Conservation (phyloP, 2,329 filamentous ascomycete species). For the Aspergillus terreus region DNA sequence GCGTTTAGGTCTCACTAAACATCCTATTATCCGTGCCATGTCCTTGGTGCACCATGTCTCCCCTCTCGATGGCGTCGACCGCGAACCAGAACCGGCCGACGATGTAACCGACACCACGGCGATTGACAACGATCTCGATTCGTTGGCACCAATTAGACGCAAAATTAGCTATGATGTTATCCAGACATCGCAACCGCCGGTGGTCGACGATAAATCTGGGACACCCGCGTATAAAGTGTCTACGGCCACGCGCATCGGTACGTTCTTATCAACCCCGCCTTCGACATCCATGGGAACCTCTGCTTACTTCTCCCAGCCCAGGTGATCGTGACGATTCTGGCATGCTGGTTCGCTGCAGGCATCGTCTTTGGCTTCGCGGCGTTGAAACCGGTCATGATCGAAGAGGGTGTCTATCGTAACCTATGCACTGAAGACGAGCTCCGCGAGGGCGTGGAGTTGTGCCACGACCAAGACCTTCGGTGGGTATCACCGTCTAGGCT, state of each 20-base stretch:
- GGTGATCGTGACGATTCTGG: constrained; percentile 62
- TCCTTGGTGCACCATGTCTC: constrained; percentile 52
- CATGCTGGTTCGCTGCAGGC: constrained; percentile 73
- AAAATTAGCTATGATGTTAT: constrained; percentile 43
- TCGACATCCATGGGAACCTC: constrained; percentile 42
- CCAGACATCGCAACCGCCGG: constrained; percentile 30
- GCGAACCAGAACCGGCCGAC: constrained; percentile 29
- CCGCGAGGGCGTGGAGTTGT: constrained; percentile 48
- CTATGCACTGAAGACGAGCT: constrained; percentile 55
- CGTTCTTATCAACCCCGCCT: constrained; percentile 18
- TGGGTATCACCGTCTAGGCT: constrained; percentile 27
- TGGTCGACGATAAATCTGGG: constrained; percentile 39
- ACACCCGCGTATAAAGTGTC: constrained; percentile 51
- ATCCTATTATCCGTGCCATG: constrained; percentile 30
- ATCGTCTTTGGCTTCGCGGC: constrained; percentile 82
- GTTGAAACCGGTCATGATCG: constrained; percentile 73
- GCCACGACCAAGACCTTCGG: constrained; percentile 56
- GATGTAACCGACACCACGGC: constrained; percentile 12
- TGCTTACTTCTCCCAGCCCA: constrained; percentile 44
- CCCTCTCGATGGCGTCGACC: constrained; percentile 47
- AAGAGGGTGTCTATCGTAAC: constrained; percentile 68
- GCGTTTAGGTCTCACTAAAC: not conserved
- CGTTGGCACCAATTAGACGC: constrained; percentile 15
- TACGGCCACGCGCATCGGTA: not conserved
- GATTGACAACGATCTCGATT: constrained; percentile 1